Percentiles rank a stretch among this genome's conserved stretches.
Evolutionary conservation across 139 green algal species (phyloP).

Genomic region (Chlamydomonas incerta): DNA sequence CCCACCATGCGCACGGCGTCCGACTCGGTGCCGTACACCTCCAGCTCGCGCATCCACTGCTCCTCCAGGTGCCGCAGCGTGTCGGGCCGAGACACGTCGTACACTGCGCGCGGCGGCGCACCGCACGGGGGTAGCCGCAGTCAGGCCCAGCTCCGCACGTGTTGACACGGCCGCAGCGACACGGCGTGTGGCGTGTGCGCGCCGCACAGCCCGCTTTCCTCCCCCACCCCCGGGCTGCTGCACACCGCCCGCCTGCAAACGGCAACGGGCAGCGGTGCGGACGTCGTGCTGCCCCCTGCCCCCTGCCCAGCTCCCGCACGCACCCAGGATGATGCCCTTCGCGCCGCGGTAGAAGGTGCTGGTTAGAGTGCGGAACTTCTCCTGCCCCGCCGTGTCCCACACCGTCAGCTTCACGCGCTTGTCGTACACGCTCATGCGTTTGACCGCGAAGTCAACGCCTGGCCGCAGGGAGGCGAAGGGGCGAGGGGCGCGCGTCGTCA

Average conservation of each 20-base stretch:
- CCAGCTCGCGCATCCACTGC: conserved; percentile 91
- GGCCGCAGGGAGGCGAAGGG: neutral
- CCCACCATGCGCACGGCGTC: conserved; percentile 87
- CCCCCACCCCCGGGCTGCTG: too few relatives aligned
- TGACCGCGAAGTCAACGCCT: conserved; percentile 94
- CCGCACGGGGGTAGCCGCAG: too few relatives aligned
- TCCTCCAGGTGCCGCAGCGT: conserved; percentile 86
- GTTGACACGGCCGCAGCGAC: too few relatives aligned
- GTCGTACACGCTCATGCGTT: conserved; percentile 78
- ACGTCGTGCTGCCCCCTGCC: too few relatives aligned
- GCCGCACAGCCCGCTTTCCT: too few relatives aligned
- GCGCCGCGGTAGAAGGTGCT: conserved; percentile 94
- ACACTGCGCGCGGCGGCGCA: conserved; percentile 58
- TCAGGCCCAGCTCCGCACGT: too few relatives aligned
- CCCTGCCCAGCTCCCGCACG: too few relatives aligned
- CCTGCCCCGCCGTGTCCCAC: conserved; percentile 87
- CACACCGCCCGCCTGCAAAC: too few relatives aligned
- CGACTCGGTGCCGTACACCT: conserved; percentile 85
- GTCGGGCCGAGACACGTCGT: conserved; percentile 86
- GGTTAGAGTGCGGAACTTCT: conserved; percentile 94
- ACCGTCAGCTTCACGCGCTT: conserved; percentile 90
- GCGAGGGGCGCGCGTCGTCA: too few relatives aligned
- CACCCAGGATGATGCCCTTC: conserved; percentile 61
- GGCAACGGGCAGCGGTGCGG: too few relatives aligned
- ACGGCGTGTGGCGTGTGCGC: too few relatives aligned